Conservation (phyloP, 2,329 filamentous ascomycete genomes). For the Colletotrichum lini region DNA sequence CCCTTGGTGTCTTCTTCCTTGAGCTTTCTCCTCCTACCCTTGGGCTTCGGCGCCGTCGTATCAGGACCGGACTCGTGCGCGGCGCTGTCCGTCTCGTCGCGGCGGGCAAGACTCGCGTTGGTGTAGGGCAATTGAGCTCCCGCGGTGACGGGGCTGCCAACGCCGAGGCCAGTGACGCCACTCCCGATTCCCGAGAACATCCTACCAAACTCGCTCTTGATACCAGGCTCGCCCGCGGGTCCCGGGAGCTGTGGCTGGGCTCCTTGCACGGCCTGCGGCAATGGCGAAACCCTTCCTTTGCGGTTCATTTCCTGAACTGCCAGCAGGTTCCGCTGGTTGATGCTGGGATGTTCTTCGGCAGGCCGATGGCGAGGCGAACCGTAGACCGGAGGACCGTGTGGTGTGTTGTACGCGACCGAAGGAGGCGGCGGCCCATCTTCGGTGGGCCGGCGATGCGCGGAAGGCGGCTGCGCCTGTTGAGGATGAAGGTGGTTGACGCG, state of each 20-base stretch:
- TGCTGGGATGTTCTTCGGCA: slow-evolving; percentile 68
- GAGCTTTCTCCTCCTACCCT: slow-evolving; percentile 76
- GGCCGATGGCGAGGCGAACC: slow-evolving; percentile 59
- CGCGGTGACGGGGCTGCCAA: slow-evolving; percentile 65
- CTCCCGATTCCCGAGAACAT: slow-evolving; percentile 94
- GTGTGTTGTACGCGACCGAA: slow-evolving; percentile 64
- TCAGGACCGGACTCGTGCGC: slow-evolving; percentile 62
- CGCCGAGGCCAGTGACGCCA: slow-evolving; percentile 65
- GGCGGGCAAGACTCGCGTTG: slow-evolving; percentile 60
- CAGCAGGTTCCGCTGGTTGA: slow-evolving; percentile 77
- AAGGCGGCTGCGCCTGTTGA: slow-evolving; percentile 51
- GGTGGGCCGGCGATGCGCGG: slow-evolving; percentile 57
- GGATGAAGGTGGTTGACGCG: slow-evolving; percentile 46
- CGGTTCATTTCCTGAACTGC: slow-evolving; percentile 85
- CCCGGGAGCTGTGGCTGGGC: slow-evolving; percentile 86
- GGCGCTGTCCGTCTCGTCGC: slow-evolving; percentile 65
- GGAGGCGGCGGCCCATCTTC: slow-evolving; percentile 67
- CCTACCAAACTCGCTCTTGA: slow-evolving; percentile 94
- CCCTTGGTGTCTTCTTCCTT: slow-evolving; percentile 81
- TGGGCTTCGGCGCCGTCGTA: slow-evolving; percentile 56
- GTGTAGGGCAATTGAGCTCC: slow-evolving; percentile 63
- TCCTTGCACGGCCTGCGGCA: slow-evolving; percentile 94
- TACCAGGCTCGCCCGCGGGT: slow-evolving; percentile 85
- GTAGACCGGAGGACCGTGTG: slow-evolving; percentile 58
- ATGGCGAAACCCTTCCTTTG: slow-evolving; percentile 86